These are phyloP conservation scores for Hyaloscypha variabilis DNA, from an alignment of 495 filamentous ascomycete genomes.

Conservation along the genomic window DNA sequence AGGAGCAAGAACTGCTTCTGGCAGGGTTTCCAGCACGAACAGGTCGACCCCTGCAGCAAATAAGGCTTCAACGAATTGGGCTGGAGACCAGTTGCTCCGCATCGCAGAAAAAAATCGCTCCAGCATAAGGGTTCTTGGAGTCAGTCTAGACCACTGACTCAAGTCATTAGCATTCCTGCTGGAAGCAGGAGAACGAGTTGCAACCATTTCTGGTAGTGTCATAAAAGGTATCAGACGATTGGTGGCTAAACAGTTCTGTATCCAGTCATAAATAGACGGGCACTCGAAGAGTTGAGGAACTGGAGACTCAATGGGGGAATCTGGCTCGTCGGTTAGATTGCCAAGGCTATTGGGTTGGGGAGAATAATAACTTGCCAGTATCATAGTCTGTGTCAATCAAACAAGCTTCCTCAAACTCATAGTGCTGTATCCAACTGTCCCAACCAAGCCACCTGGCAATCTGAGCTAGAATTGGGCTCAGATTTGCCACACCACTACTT, in stretches of 20 bases:
- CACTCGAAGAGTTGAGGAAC: conserved; percentile 62
- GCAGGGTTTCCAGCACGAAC: conserved; percentile 73
- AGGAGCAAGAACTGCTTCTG: conserved; percentile 76
- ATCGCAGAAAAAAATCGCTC: conserved; percentile 54
- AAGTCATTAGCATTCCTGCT: conserved; percentile 16
- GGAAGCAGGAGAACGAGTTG: conserved; percentile 28
- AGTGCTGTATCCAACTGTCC: conserved; percentile 71
- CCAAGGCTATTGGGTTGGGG: not conserved
- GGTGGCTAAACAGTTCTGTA: conserved; percentile 65
- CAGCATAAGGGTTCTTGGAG: conserved; percentile 69
- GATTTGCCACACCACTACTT: conserved; percentile 50
- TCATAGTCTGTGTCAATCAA: conserved; percentile 27
- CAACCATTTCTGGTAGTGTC: conserved; percentile 44
- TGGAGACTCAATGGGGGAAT: conserved; percentile 15
- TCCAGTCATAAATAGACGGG: conserved; percentile 65
- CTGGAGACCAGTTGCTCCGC: conserved; percentile 38
- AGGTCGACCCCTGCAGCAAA: conserved; percentile 58
- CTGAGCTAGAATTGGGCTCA: conserved; percentile 76
- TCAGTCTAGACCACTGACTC: conserved; percentile 34
- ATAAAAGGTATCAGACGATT: conserved; percentile 51
- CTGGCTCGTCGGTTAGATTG: conserved; percentile 11
- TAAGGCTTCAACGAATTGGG: conserved; percentile 62
- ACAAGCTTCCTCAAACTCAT: conserved; percentile 67
- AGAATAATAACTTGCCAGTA: conserved; percentile 20
- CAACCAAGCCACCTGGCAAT: conserved; percentile 85